These are phyloP conservation scores for Solanum etuberosum DNA, from an alignment of 257 asterid species.

Conservation along the genomic window DNA sequence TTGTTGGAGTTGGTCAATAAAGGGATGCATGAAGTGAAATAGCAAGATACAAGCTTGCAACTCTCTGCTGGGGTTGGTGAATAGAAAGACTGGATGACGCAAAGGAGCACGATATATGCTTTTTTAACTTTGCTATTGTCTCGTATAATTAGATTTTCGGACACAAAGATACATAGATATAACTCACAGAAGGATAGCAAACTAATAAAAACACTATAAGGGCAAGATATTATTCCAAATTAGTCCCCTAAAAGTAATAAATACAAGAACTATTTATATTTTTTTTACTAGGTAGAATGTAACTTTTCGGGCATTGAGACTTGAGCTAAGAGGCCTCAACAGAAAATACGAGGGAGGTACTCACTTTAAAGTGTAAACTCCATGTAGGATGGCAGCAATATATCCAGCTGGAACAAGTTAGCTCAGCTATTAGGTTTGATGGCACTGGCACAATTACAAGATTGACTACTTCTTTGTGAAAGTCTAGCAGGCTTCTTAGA, in stretches of 20 bases:
- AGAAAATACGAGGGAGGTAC: not conserved
- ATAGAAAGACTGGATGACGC: not conserved
- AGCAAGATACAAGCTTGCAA: not conserved
- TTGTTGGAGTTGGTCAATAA: not conserved
- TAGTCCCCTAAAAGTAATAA: not conserved
- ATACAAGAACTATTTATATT: not conserved
- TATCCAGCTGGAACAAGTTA: not conserved
- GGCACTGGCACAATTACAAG: slow-evolving; percentile 13
- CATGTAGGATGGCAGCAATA: not conserved
- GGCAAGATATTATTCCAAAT: not conserved
- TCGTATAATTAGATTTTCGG: not conserved
- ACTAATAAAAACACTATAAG: not conserved
- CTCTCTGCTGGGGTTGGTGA: not conserved
- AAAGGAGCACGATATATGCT: not conserved
- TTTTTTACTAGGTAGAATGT: not conserved
- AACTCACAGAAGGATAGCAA: not conserved
- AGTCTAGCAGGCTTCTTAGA: slow-evolving; percentile 48
- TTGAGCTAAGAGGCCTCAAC: not conserved
- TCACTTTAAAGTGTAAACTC: not conserved
- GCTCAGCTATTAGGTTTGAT: not conserved
- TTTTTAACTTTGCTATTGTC: not conserved
- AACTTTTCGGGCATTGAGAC: not conserved
- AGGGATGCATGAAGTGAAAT: not conserved
- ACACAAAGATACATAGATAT: not conserved
- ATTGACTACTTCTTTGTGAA: slow-evolving; percentile 20